Evolutionary conservation across 1,284 basidiomycete species (phyloP).

Genomic region (Schizophyllum amplum): DNA sequence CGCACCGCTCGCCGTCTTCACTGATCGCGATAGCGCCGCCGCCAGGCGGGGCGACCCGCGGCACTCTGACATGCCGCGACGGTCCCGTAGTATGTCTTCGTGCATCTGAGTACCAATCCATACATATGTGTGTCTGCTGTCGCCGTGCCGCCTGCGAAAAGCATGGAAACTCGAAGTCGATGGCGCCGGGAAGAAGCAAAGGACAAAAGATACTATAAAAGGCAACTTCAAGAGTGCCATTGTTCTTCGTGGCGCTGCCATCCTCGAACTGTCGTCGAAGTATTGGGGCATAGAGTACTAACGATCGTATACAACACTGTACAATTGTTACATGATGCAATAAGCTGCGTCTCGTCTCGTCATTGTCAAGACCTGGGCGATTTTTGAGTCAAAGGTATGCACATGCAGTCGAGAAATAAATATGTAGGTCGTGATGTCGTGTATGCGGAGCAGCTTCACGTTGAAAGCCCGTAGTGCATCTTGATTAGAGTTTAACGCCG

Average conservation of each 20-base stretch:
- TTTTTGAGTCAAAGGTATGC: too few species aligned
- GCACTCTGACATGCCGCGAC: conserved; percentile 46
- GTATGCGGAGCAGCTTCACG: too few species aligned
- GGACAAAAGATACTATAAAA: not conserved
- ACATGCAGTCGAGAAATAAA: too few species aligned
- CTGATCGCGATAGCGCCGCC: conserved; percentile 60
- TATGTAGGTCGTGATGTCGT: too few species aligned
- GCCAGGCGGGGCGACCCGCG: conserved; percentile 38
- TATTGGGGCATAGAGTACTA: not conserved
- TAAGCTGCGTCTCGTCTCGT: too few species aligned
- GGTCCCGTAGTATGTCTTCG: conserved; percentile 26
- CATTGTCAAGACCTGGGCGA: too few species aligned
- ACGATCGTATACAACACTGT: too few species aligned
- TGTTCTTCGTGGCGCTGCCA: not conserved
- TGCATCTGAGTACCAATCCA: conserved; percentile 26
- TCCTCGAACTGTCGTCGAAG: not conserved
- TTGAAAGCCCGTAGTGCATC: too few species aligned
- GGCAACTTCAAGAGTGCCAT: too few species aligned
- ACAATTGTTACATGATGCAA: too few species aligned
- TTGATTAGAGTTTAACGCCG: conserved; percentile 18
- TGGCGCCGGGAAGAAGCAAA: not conserved
- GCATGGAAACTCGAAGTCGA: conserved; percentile 8
- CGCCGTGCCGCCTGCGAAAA: conserved; percentile 7
- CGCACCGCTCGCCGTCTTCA: conserved; percentile 57
- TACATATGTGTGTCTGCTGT: conserved; percentile 5